Percentiles rank a stretch among this genome's conserved stretches.
phyloP scores from a whole-genome alignment of 768 basidiomycete genomes.

The Pisolithus albus region DNA sequence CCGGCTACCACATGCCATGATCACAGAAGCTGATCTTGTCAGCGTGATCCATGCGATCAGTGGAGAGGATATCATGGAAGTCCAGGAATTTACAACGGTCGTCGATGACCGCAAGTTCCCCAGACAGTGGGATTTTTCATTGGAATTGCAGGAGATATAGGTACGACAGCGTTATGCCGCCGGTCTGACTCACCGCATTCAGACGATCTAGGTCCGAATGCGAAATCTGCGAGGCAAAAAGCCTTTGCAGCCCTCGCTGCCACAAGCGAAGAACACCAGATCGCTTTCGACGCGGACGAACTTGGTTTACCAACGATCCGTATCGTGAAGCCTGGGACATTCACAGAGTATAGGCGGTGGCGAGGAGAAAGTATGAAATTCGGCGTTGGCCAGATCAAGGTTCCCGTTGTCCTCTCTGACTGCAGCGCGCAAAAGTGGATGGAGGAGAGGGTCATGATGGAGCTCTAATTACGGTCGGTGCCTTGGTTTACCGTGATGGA shows the following conservation, averaged over 20 bases:
- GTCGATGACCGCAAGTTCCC: neutral
- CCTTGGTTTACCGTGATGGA: too few relatives aligned
- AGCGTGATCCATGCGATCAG: neutral
- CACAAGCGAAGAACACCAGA: neutral
- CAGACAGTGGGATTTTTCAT: constrained; percentile 1
- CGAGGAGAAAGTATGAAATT: neutral
- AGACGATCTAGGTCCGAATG: neutral
- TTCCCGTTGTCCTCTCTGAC: constrained; percentile 6
- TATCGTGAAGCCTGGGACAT: constrained; percentile 4
- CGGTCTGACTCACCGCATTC: too few relatives aligned
- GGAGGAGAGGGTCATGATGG: neutral
- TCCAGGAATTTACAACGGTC: constrained; percentile 3
- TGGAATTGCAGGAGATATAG: neutral
- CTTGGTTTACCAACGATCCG: constrained; percentile 4
- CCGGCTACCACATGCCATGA: neutral
- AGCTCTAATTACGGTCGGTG: neutral
- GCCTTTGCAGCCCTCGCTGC: neutral
- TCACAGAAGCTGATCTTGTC: constrained; percentile 1
- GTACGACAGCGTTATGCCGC: too few relatives aligned
- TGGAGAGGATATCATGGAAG: neutral
- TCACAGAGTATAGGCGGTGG: constrained; percentile 5
- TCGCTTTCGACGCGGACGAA: neutral
- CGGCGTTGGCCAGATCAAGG: constrained; percentile 4
- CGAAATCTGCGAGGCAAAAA: neutral
- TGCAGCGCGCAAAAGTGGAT: constrained; percentile 1